Evolutionary conservation across 305 asterid genomes (phyloP).

Genomic region (Fraxinus paxiana): DNA sequence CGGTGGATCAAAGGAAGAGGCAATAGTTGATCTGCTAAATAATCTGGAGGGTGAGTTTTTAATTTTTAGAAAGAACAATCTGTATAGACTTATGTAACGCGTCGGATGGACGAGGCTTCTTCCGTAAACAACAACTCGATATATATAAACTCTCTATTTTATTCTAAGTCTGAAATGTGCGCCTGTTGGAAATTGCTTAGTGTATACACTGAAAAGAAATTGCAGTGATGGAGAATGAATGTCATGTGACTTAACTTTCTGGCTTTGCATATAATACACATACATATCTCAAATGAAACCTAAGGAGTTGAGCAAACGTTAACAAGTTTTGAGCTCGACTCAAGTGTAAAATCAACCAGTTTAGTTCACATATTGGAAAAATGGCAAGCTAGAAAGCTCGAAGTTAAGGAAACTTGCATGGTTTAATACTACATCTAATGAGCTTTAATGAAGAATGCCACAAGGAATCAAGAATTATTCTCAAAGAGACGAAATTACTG

Average conservation of each 20-base stretch:
- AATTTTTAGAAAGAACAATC: slow-evolving; percentile 56
- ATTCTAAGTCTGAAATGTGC: background rate
- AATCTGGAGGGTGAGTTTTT: slow-evolving; percentile 67
- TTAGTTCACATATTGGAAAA: background rate
- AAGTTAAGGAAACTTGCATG: background rate
- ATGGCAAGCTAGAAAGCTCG: background rate
- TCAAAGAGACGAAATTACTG: background rate
- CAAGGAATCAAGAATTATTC: background rate
- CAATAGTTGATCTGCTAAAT: slow-evolving; percentile 44
- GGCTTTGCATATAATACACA: background rate
- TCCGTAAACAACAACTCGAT: background rate
- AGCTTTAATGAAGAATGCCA: background rate
- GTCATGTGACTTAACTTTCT: background rate
- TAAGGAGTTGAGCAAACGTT: background rate
- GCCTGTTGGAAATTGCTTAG: background rate
- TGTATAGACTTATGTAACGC: slow-evolving; percentile 55
- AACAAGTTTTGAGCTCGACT: background rate
- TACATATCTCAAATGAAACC: background rate
- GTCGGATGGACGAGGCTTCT: background rate
- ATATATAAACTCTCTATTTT: background rate
- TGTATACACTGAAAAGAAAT: background rate
- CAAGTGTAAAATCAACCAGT: background rate
- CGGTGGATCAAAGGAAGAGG: slow-evolving; percentile 52
- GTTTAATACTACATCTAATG: background rate
- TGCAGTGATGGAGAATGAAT: background rate